Evolutionary conservation across 75 land plant species (phyloP).

Genomic region (Picea glauca): DNA sequence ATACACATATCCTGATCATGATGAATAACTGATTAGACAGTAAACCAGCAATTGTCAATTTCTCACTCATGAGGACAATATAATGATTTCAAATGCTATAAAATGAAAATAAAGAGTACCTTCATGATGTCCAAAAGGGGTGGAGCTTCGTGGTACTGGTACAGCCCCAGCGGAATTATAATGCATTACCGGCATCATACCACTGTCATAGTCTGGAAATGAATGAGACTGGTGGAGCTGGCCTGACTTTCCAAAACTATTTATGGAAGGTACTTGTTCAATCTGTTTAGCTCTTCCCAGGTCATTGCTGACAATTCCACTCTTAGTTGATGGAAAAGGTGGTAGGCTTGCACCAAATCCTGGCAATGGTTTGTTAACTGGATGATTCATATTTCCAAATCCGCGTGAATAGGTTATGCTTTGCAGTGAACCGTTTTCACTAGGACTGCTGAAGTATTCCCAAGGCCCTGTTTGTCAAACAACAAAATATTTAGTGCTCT

Average conservation of each 20-base stretch:
- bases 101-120: neutral
- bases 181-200: constrained; percentile 23
- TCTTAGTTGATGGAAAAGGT: constrained; percentile 46
- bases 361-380: constrained; percentile 44
- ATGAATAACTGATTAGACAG: neutral
- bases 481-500: neutral
- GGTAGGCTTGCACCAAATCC: constrained; percentile 66
- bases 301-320: constrained; percentile 75
- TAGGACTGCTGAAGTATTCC: constrained; percentile 61
- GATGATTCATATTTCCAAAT: constrained; percentile 35
- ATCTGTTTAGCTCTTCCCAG: constrained; percentile 16
- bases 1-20: neutral
- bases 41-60: neutral
- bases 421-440: constrained; percentile 52
- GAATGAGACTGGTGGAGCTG: constrained; percentile 60
- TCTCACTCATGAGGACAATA: neutral
- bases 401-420: constrained; percentile 47
- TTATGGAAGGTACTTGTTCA: constrained; percentile 35
- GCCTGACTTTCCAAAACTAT: constrained; percentile 18
- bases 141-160: constrained; percentile 11
- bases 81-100: neutral
- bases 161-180: constrained; percentile 11
- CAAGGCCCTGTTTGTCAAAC: constrained; percentile 39
- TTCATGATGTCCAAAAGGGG: constrained; percentile 12
- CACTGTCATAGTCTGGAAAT: constrained; percentile 52